A percentile compares a stretch with the other conserved stretches of the same genome.
Conservation (phyloP, 257 asterid genomes). For the Catharanthus roseus region DNA sequence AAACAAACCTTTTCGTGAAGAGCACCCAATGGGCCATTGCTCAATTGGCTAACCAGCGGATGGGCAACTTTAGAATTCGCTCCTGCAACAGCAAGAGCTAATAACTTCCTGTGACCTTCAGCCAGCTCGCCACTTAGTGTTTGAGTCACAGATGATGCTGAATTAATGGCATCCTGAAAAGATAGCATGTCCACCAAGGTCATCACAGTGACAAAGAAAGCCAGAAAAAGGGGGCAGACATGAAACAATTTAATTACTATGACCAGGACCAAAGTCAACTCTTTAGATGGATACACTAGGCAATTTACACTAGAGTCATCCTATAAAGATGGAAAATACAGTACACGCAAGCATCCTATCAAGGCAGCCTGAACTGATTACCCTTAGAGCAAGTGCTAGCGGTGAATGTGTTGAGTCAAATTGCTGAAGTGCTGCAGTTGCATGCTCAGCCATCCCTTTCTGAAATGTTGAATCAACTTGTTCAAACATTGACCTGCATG, state of each 20-base stretch:
- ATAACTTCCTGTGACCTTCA: constrained; percentile 80
- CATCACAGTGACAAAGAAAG: neutral
- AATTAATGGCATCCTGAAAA: constrained; percentile 75
- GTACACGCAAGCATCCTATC: neutral
- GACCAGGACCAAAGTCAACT: neutral
- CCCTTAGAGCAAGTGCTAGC: constrained; percentile 75
- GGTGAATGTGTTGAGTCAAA: constrained; percentile 80
- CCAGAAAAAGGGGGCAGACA: neutral
- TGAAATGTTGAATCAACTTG: constrained; percentile 87
- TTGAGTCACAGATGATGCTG: constrained; percentile 80
- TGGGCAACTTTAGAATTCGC: constrained; percentile 58
- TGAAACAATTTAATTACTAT: neutral
- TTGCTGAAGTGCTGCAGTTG: constrained; percentile 68
- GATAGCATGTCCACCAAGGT: neutral
- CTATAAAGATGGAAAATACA: neutral
- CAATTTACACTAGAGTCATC: neutral
- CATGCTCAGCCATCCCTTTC: constrained; percentile 84
- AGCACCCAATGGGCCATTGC: constrained; percentile 75
- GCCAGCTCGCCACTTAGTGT: constrained; percentile 74
- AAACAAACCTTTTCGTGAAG: constrained; percentile 75
- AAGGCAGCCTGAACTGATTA: constrained; percentile 21
- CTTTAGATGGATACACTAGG: too few relatives aligned
- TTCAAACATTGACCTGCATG: constrained; percentile 92
- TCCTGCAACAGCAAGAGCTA: constrained; percentile 75
- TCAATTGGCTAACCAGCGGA: constrained; percentile 61